These are phyloP conservation scores for Setaria italica DNA, from an alignment of 202 grass and related monocot species.

Conservation along the genomic window DNA sequence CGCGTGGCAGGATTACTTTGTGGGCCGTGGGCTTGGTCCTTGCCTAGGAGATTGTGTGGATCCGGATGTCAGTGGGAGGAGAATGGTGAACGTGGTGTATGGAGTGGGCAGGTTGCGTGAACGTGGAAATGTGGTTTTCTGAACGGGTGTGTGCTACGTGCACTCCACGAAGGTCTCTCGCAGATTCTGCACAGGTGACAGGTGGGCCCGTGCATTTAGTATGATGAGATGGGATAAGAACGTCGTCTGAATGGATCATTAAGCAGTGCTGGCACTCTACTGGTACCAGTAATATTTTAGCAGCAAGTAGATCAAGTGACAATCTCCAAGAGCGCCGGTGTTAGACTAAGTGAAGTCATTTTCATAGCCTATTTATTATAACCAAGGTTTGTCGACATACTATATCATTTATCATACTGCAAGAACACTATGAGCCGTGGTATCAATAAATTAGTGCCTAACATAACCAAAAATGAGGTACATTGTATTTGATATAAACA, in stretches of 20 bases:
- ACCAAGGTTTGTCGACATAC: background rate
- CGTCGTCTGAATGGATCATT: background rate
- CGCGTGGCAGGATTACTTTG: background rate
- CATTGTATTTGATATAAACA: background rate
- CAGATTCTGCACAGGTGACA: background rate
- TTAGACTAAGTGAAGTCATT: background rate
- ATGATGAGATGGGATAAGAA: background rate
- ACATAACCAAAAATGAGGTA: background rate
- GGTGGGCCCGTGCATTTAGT: constrained; percentile 5
- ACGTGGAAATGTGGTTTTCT: background rate
- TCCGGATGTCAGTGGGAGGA: accelerated
- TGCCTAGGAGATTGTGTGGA: accelerated
- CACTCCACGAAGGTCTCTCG: background rate
- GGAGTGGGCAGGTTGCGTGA: accelerated
- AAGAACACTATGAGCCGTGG: background rate
- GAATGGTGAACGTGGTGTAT: background rate
- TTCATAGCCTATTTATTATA: background rate
- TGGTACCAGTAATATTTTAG: background rate
- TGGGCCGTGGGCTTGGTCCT: background rate
- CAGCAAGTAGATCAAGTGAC: background rate
- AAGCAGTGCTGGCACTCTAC: background rate
- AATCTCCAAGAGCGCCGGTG: background rate
- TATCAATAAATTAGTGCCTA: background rate
- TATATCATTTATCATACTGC: background rate
- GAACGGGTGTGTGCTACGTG: background rate